phyloP scores from a whole-genome alignment of 169 alveolate species.

The Perkinsus marinus region DNA sequence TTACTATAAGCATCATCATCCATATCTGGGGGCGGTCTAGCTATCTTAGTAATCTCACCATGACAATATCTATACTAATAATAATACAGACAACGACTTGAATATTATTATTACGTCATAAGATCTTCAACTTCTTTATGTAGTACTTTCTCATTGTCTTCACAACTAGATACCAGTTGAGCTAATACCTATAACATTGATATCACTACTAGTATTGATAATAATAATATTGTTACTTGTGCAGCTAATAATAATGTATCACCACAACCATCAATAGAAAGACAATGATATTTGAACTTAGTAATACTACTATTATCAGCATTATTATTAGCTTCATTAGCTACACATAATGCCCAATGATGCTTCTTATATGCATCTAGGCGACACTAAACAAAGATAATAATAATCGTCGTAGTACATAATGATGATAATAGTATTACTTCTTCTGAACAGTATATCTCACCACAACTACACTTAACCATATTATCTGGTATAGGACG shows the following conservation, averaged over 20 bases:
- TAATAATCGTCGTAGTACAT: background rate
- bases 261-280: background rate
- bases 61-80: background rate
- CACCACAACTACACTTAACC: background rate
- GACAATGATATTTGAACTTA: background rate
- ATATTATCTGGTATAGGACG: background rate
- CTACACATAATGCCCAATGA: background rate
- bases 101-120: background rate
- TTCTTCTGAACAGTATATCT: background rate
- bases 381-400: background rate
- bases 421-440: background rate
- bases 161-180: background rate
- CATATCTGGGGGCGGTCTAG: background rate
- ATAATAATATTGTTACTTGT: background rate
- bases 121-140: background rate
- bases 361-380: background rate
- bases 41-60: background rate
- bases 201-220: background rate
- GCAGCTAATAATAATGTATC: background rate
- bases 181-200: background rate
- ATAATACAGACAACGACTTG: background rate
- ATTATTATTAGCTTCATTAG: background rate
- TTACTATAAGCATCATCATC: background rate
- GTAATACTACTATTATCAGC: background rate
- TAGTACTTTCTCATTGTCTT: background rate